Evolutionary conservation across 306 rosid species (phyloP).

Genomic region (Rosa lucieae): DNA sequence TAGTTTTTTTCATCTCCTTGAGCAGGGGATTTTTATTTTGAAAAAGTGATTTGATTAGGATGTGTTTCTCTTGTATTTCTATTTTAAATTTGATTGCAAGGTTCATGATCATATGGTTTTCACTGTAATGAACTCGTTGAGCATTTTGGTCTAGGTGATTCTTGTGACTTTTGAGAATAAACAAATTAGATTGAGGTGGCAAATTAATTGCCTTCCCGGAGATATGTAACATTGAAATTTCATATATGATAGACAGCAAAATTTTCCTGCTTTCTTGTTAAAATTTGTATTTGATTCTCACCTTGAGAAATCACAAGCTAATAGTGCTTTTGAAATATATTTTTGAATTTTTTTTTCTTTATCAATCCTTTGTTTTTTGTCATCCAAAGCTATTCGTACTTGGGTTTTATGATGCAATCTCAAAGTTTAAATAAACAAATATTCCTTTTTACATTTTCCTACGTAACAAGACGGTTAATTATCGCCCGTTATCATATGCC

Average conservation of each 20-base stretch:
- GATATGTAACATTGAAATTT: not conserved
- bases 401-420: not conserved
- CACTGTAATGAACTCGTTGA: slow-evolving; percentile 14
- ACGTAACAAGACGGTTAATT: not conserved
- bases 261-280: not conserved
- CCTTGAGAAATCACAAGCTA: not conserved
- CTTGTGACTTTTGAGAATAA: slow-evolving; percentile 20
- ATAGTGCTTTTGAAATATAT: not conserved
- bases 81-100: slow-evolving; percentile 12
- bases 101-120: slow-evolving; percentile 6
- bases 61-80: slow-evolving; percentile 24
- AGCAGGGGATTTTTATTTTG: slow-evolving; percentile 5
- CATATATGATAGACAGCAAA: not conserved
- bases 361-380: not conserved
- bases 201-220: slow-evolving; percentile 1
- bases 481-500: slow-evolving; percentile 10
- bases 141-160: slow-evolving; percentile 18
- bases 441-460: not conserved
- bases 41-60: slow-evolving; percentile 14
- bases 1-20: slow-evolving; percentile 7
- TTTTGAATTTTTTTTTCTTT: not conserved
- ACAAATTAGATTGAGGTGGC: slow-evolving; percentile 19
- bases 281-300: not conserved
- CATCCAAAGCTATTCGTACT: too few relatives aligned
- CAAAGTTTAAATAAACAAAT: not conserved